These are phyloP conservation scores for Elsinoe perseae DNA, from an alignment of 2,329 filamentous ascomycete genomes.

Conservation along the genomic window DNA sequence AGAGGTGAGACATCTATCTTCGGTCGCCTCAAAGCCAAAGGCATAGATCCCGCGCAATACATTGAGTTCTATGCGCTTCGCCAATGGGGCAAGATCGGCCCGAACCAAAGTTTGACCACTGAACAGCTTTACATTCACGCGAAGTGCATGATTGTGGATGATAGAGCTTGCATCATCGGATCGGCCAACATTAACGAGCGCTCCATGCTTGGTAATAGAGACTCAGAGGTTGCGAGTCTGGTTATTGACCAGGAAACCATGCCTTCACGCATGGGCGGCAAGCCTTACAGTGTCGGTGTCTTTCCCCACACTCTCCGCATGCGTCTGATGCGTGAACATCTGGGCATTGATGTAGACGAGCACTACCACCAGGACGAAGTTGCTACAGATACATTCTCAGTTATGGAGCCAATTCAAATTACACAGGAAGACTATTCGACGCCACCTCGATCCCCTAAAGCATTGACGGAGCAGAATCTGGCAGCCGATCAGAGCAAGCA, in stretches of 20 bases:
- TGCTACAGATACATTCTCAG: constrained; percentile 53
- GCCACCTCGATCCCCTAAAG: constrained; percentile 31
- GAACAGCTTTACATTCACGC: constrained; percentile 98
- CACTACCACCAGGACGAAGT: constrained; percentile 42
- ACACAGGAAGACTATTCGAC: constrained; percentile 27
- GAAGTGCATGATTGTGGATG: constrained; percentile 93
- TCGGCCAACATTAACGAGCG: constrained; percentile 98
- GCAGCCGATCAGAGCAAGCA: constrained; percentile 17
- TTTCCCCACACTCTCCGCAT: constrained; percentile 91
- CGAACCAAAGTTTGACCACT: constrained; percentile 73
- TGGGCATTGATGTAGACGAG: constrained; percentile 91
- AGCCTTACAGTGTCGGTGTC: constrained; percentile 79
- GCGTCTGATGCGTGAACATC: constrained; percentile 90
- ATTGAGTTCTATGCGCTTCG: constrained; percentile 91
- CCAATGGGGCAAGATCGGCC: constrained; percentile 84
- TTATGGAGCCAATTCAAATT: constrained; percentile 34
- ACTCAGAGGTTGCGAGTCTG: constrained; percentile 85
- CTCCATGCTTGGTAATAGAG: constrained; percentile 83
- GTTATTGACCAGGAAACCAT: constrained; percentile 91
- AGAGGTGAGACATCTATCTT: constrained; percentile 89
- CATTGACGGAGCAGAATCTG: constrained; percentile 24
- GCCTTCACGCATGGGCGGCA: constrained; percentile 81
- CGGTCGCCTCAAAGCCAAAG: constrained; percentile 66
- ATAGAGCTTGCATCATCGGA: constrained; percentile 85
- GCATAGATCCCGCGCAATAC: constrained; percentile 89